Base-by-base conservation (phyloP, 2,329 filamentous ascomycete species). In the Trichoderma semiorbis region DNA sequence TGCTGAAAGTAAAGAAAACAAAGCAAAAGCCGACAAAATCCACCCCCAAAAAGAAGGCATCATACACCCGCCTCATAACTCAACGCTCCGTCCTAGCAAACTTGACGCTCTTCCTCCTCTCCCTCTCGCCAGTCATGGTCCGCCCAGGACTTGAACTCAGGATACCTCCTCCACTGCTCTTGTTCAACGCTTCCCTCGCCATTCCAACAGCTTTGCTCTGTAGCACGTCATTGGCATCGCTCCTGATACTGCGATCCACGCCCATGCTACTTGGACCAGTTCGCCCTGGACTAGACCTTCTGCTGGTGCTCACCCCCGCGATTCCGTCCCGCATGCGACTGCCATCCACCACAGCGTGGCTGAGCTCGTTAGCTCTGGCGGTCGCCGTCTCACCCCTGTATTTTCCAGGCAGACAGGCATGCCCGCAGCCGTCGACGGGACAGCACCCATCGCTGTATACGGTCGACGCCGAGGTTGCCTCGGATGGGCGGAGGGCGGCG, bases 31-130 rank as follows among this genome's bases (percentile, higher is more conserved):
- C 2, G 11, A 36, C 1, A 50, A 26, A 7, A 3, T 1, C 2
- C n/a, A n/a, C 4, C 11, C 11, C 16, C 8, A 18, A 12, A 62
- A 63, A 16, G 24, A 24, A 30, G 14, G 18, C 21, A 26, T 28
- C 21, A 18, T 26, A 12, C 10, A n/a, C 39, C 3, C 11, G 12
- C n/a, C 18, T 50, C 8, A 30, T 14, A 7, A 14, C 1, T 36
- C 28, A 62, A 21, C 75, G 69, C 39, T 81, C 83, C 11, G 84
- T 82, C 57, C 82, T 83, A 3, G 84, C 85, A 79, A 91, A 89
- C 81, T 91, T 91, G 75, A 91, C 89, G 74, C 88, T 90, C 84
- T 90, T 90, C 77, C 88, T 84, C 74, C 88, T 82, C 77, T 90
- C 89, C 72, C 87, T 79, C 61, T 87, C 85, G 1, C 77, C 78